Evolutionary conservation across 176 grass and related monocot species (phyloP).

Genomic region (Bromus sterilis): DNA sequence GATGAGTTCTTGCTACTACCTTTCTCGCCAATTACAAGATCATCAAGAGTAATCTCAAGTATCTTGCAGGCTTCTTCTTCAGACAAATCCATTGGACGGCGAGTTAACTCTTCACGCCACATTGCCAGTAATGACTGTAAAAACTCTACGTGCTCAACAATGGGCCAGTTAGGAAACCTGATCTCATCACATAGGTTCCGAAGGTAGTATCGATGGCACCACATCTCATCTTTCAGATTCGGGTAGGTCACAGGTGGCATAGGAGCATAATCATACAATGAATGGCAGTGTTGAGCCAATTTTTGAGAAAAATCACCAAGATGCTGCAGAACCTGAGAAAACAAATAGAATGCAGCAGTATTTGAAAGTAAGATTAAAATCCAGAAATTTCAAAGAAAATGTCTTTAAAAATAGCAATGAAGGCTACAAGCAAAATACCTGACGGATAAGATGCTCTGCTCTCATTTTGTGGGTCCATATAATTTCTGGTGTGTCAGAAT

Average conservation of each 20-base stretch:
- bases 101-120: conserved; percentile 99
- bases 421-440: conserved; percentile 37
- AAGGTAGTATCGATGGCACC: conserved; percentile 98
- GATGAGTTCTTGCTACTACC: conserved; percentile 36
- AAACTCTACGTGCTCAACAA: conserved; percentile 99
- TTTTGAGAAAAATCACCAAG: conserved; percentile 98
- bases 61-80: conserved; percentile 98
- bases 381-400: background rate
- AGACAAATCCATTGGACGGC: conserved; percentile 94
- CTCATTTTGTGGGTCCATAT: conserved; percentile 99
- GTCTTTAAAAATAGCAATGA: conserved; percentile 15
- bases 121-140: conserved; percentile 88
- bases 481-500: conserved; percentile 98
- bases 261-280: conserved; percentile 99
- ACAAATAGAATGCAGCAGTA: conserved; percentile 17
- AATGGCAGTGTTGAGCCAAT: conserved; percentile 90
- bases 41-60: conserved; percentile 92
- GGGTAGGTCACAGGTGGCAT: conserved; percentile 99
- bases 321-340: conserved; percentile 88
- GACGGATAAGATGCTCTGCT: conserved; percentile 90
- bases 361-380: conserved; percentile 15
- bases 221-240: conserved; percentile 98
- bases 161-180: conserved; percentile 96
- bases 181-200: conserved; percentile 97
- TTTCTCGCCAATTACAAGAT: conserved; percentile 74